Base-by-base conservation (phyloP, 1,284 basidiomycete genomes). In the Papiliotrema terrestris region DNA sequence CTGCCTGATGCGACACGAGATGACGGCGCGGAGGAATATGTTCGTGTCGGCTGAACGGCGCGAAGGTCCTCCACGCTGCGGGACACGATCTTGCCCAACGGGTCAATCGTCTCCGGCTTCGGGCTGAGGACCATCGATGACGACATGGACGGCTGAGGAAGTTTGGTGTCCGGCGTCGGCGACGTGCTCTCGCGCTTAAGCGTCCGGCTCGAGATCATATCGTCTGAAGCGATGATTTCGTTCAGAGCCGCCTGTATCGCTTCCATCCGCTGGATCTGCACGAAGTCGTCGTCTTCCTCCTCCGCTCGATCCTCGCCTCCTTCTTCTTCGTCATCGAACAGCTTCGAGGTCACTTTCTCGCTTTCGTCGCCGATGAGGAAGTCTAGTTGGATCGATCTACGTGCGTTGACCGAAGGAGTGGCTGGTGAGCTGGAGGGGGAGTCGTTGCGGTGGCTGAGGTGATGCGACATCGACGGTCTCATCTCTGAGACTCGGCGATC, bases 201-300 rank as follows among this genome's bases (percentile, higher is more conserved):
- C 2, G 26, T 52, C 19, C 51, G 45, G 48, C 80, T 57, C 17
- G 59, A 46, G 1, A 78, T 57, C 81, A 80, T 57, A 83, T 82
- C 67, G 41, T 94, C 91, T 29, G 86, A 79, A 2, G 90, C 89
- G 65, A 97, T 94, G 71, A 98, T 96, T 68, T 92, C 90, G 17
- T 88, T 93, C 56, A 98, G 79, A 1, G 94, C 94, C 3, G 91
- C 89, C 67, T 94, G 91, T 22, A 97, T 92, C 3, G 91, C 92
- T 62, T 92, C 90, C 83, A 96, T 94, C 36, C 90, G 81, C 61
- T 86, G 81, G 11, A 80, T 78, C 68, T 90, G 85, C 51, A 88
- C 69, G 35, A 63, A 62, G 15, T 77, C 85, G 5, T 84, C 64
- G 25, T 65, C 65, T 1, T 63, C 59, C 23, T 63, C 63, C 6